Evolutionary conservation across 768 basidiomycete genomes (phyloP).

Genomic region (Pulveroboletus ravenelii): DNA sequence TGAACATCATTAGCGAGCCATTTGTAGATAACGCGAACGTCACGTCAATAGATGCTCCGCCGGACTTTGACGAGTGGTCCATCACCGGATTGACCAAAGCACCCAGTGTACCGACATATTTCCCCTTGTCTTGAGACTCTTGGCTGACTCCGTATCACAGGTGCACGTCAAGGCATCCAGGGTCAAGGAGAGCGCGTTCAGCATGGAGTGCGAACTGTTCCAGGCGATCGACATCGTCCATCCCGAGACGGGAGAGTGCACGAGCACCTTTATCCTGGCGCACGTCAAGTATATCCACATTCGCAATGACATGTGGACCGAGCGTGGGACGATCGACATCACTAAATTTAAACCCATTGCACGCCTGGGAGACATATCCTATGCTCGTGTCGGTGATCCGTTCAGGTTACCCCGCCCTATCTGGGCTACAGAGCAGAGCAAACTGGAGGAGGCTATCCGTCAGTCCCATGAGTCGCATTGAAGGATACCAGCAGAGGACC

Average conservation of each 20-base stretch:
- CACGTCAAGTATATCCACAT: constrained; percentile 40
- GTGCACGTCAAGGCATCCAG: constrained; percentile 37
- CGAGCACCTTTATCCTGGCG: constrained; percentile 35
- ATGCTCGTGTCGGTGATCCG: constrained; percentile 28
- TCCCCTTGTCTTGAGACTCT: background rate
- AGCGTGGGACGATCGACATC: constrained; percentile 33
- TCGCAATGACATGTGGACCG: constrained; percentile 38
- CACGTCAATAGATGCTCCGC: constrained; percentile 35
- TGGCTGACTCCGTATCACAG: constrained; percentile 15
- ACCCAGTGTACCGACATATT: constrained; percentile 6
- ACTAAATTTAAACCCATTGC: constrained; percentile 33
- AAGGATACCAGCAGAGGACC: background rate
- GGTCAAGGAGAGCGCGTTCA: constrained; percentile 44
- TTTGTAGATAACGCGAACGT: constrained; percentile 38
- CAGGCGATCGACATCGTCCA: constrained; percentile 33
- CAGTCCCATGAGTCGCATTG: background rate
- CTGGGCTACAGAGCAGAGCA: constrained; percentile 20
- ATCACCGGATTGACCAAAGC: constrained; percentile 40
- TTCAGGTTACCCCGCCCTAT: constrained; percentile 24
- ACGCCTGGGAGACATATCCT: constrained; percentile 38
- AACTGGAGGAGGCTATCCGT: background rate
- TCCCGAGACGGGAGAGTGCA: constrained; percentile 25
- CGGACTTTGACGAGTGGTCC: constrained; percentile 37
- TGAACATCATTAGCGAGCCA: constrained; percentile 55
- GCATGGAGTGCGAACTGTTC: constrained; percentile 40